Conservation (phyloP, 2,329 filamentous ascomycete species). For the Chaetomium sp. region DNA sequence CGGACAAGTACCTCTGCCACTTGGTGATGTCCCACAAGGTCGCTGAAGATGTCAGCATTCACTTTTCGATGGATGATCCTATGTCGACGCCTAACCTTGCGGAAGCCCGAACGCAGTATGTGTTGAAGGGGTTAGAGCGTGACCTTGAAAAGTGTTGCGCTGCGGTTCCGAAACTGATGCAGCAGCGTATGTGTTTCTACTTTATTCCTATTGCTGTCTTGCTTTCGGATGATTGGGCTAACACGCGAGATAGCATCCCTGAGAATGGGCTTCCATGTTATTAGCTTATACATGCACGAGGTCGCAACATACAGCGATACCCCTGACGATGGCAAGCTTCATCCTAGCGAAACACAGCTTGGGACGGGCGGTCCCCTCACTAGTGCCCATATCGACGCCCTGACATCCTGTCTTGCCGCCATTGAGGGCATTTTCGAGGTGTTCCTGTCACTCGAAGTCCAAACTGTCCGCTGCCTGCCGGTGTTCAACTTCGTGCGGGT, state of each 20-base stretch:
- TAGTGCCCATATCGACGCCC: constrained; percentile 57
- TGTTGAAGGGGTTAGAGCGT: constrained; percentile 58
- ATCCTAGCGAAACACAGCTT: constrained; percentile 40
- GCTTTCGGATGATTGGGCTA: constrained; percentile 6
- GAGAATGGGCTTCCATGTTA: constrained; percentile 55
- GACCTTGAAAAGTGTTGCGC: constrained; percentile 55
- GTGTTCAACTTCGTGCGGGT: constrained; percentile 67
- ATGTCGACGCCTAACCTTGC: constrained; percentile 47
- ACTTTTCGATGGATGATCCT: constrained; percentile 63
- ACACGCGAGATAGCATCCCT: constrained; percentile 47
- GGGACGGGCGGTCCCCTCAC: constrained; percentile 36
- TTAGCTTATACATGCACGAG: constrained; percentile 71
- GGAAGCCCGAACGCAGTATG: constrained; percentile 58
- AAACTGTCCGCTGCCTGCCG: constrained; percentile 56
- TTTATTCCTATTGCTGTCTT: not conserved
- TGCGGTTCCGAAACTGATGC: constrained; percentile 45
- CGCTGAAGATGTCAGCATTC: constrained; percentile 60
- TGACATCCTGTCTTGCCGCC: constrained; percentile 60
- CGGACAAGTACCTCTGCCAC: constrained; percentile 53
- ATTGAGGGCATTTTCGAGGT: constrained; percentile 61
- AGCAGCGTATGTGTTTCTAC: constrained; percentile 44
- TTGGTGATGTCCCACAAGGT: constrained; percentile 55
- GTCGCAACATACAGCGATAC: constrained; percentile 62
- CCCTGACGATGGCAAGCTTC: constrained; percentile 45
- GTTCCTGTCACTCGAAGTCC: constrained; percentile 55